Evolutionary conservation across 495 filamentous ascomycete species (phyloP), one percentile per base, ranked within the genome.

Genomic region (Hypoxylon crocopeplum): DNA sequence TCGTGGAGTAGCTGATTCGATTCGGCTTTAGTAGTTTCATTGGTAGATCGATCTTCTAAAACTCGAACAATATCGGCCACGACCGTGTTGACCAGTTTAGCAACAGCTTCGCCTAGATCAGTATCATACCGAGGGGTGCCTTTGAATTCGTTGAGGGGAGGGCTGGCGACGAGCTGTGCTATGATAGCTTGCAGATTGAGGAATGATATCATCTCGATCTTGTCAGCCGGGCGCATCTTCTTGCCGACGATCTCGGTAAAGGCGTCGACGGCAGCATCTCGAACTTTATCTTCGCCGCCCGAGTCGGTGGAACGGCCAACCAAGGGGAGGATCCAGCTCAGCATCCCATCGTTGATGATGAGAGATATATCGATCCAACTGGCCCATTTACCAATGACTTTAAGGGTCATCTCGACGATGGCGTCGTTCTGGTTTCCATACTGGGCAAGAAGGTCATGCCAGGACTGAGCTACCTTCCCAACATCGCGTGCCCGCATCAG

Each of bases 361-460:
- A 99, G 79, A 15, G 87, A 87, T 61, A 99, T 97, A 62, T 98
- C 95, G 55, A 93, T 93, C 94, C 94, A 99, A 79, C 90, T 91
- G 39, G 96, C 92, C 95, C 95, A 99, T 68, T 90, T 89, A 15
- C 91, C 91, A 40, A 98, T 85, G 10, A 90, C 86, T 73, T 87
- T 92, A 22, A 99, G 81, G 58, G 87, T 92, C 81, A 92, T 85
- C 73, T 97, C 91, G 16, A 94, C 80, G 54, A 98, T 80, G 16
- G 66, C 68, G 59, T 92, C 84, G 62, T 95, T 84, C 33, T 83
- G 84, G 50, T 86, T 86, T 52, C 81, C 82, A 85, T 93, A 98
- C 61, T 86, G 82, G 4, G 84, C 82, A 45, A 99, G 78, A 48
- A 99, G 89, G 64, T 96, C 90, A 66, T 92, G 88, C 94, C 94